Evolutionary conservation across 371 early-diverging fungal genomes (phyloP).

Genomic region (Mortierella sp.): DNA sequence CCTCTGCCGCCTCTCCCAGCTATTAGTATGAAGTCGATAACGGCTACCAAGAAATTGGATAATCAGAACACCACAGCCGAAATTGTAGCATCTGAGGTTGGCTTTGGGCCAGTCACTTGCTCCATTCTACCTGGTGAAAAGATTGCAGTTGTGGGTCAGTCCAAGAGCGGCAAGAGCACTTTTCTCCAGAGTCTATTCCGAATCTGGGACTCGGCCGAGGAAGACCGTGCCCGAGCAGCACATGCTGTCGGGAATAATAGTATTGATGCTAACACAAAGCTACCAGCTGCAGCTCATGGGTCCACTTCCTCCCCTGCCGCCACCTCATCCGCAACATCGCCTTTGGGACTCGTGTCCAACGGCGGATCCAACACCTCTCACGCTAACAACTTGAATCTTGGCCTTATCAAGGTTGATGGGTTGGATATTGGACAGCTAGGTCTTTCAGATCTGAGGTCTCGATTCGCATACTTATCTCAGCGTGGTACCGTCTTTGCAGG

Average conservation of each 20-base stretch:
- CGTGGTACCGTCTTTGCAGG: slow-evolving; percentile 55
- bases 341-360: slow-evolving; percentile 16
- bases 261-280: neutral
- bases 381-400: slow-evolving; percentile 18
- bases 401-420: slow-evolving; percentile 43
- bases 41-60: neutral
- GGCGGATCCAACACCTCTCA: slow-evolving; percentile 13
- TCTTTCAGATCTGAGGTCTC: slow-evolving; percentile 32
- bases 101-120: slow-evolving; percentile 52
- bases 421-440: slow-evolving; percentile 41
- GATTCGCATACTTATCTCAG: slow-evolving; percentile 33
- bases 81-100: neutral
- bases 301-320: neutral
- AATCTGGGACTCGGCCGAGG: slow-evolving; percentile 47
- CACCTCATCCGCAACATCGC: slow-evolving; percentile 8
- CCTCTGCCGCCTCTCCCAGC: slow-evolving; percentile 45
- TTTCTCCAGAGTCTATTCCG: slow-evolving; percentile 53
- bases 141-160: slow-evolving; percentile 47
- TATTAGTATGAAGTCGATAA: neutral
- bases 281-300: neutral
- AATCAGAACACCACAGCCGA: neutral
- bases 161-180: slow-evolving; percentile 53
- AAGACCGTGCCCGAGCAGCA: slow-evolving; percentile 38
- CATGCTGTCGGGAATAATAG: slow-evolving; percentile 11
- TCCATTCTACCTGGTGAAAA: slow-evolving; percentile 45